Base-by-base conservation (phyloP, 345 rosid species). In the Pistacia integerrima region DNA sequence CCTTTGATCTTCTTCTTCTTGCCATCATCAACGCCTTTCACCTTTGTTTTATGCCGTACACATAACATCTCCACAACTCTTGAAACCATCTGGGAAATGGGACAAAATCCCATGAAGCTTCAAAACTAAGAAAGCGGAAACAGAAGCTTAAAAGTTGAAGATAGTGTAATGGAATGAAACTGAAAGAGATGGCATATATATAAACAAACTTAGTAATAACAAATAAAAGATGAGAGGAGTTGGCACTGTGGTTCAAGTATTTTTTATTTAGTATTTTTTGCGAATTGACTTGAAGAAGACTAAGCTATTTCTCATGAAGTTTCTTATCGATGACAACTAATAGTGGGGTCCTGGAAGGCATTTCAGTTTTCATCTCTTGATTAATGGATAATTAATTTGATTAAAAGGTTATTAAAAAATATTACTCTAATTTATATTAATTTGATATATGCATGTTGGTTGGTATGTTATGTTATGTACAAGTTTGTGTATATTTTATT, bases 1-100 rank as follows among this genome's bases (percentile, higher is more conserved):
- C 92, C 96, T 58, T 73, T 72, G 57, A 91, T 83, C 85, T 82
- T 88, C 84, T 9, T 71, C 55, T 44, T 81, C 55, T 44, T 75
- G 69, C 77, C 82, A 12, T 74, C 68, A 69, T 54, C 78, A 1
- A 25, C 18, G 70, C 76, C 78, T 76, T 69, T 76, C 25, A 64
- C 67, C 30, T 11, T 54, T 12, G 72, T 54, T 70, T 77, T 83
- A 9, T 87, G 83, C 38, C 68, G 71, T 16, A 41, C 63, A 77
- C 89, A 92, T 69, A 80, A 73, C 72, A 72, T 81, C 78, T 79
- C 86, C 86, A 82, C 74, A 67, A 79, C 67, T 22, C 74, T 81
- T 68, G 71, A 74, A 14, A 82, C 61, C 79, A 85, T 78, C 75
- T 72, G 73, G 20, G 77, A 76, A 59, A 28, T 54, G 6, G 70